Evolutionary conservation across 2,329 filamentous ascomycete genomes (phyloP), one percentile per base, ranked within the genome.

Genomic region (Ceratocystis cubensis): DNA sequence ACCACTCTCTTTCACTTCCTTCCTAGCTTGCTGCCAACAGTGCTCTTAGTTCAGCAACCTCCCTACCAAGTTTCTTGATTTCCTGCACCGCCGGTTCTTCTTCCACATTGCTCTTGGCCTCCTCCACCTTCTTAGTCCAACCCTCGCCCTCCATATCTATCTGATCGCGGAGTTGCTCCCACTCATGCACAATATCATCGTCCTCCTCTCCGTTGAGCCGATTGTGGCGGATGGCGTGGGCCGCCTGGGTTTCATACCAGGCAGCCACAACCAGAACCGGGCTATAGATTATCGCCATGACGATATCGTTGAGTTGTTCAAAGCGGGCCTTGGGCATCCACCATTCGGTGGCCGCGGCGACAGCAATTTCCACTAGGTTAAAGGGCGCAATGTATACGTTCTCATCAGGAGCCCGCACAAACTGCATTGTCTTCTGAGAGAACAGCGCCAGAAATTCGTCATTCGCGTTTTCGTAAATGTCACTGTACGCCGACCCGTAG

Each of bases 381-480:
- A 99, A 89, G 0, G 94, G 94, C 0, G 94, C 87, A 72, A 99
- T 96, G 76, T 94, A 99, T 66, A 99, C 94, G 71, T 99, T 99
- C 75, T 99, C 94, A 72, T 99, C 94, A 0, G 94, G 94, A 0
- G 94, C 94, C 62, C 94, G 89, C 20, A 97, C 90, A 72, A 96
- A 99, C 72, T 96, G 91, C 82, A 97, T 90, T 0, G 94, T 96
- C 76, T 96, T 96, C 71, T 95, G 89, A 0, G 90, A 83, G 76
- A 96, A 96, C 2, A 97, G 83, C 0, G 91, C 93, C 74, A 99
- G 86, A 76, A 91, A 99, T 75, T 99, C 94, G 75, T 99, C 94
- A 70, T 91, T 88, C 3, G 94, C 91, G 73, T 99, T 92, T 59
- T 89, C 87, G 72, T 92, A 95, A 68, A 96, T 95, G 75, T 96